Evolutionary conservation across 2,329 filamentous ascomycete genomes (phyloP).

Genomic region (Falciphora oryzae): DNA sequence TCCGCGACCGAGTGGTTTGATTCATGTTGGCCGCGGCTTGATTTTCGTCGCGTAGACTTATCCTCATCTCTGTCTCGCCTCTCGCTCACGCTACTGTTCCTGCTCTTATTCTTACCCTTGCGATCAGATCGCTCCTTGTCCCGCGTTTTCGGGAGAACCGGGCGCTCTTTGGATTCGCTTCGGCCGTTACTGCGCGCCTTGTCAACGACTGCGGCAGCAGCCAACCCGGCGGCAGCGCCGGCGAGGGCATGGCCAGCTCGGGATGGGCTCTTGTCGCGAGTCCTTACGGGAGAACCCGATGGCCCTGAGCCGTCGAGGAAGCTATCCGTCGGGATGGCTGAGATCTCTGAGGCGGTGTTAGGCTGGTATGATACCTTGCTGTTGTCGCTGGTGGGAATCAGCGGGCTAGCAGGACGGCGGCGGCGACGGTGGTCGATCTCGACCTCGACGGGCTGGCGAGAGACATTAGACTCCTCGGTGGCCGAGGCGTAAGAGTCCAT

Average conservation of each 20-base stretch:
- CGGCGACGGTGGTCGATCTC: constrained; percentile 66
- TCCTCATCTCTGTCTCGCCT: constrained; percentile 33
- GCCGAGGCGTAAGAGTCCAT: constrained; percentile 71
- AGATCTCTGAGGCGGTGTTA: constrained; percentile 75
- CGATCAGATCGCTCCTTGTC: constrained; percentile 43
- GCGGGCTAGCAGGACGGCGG: constrained; percentile 58
- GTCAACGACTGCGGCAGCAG: constrained; percentile 33
- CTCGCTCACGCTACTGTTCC: constrained; percentile 44
- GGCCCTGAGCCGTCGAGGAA: constrained; percentile 54
- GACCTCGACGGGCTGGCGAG: constrained; percentile 75
- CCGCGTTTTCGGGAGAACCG: constrained; percentile 24
- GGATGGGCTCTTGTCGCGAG: constrained; percentile 37
- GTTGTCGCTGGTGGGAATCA: constrained; percentile 52
- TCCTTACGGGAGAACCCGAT: constrained; percentile 29
- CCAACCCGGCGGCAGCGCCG: constrained; percentile 31
- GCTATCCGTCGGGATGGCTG: constrained; percentile 60
- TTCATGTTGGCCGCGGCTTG: constrained; percentile 47
- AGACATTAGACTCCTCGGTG: constrained; percentile 73
- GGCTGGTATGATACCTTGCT: constrained; percentile 56
- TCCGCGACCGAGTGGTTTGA: constrained; percentile 47
- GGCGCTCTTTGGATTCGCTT: constrained; percentile 35
- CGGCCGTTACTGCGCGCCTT: constrained; percentile 41
- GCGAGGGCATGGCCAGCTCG: constrained; percentile 32
- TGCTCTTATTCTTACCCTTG: constrained; percentile 43
- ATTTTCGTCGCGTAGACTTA: constrained; percentile 39